A percentile compares a stretch with the other conserved stretches of the same genome.
Evolutionary conservation across 2,329 filamentous ascomycete genomes (phyloP).

Genomic region (Fragosphaeria purpurea): DNA sequence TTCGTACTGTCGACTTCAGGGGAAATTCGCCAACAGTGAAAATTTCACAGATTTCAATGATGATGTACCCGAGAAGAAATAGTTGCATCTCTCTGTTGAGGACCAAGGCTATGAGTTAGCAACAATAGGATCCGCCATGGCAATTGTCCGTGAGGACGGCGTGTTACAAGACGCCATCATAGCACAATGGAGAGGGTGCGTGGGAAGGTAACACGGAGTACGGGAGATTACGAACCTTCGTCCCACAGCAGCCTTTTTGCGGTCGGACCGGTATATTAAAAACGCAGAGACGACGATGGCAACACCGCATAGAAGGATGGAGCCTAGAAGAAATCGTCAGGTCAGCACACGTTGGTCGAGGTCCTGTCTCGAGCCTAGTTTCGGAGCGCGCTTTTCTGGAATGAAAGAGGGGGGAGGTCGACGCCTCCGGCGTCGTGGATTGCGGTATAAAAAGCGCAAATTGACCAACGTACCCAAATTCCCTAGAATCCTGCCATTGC

Average conservation of each 20-base stretch:
- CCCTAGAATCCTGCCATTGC: constrained; percentile 54
- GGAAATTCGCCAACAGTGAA: constrained; percentile 91
- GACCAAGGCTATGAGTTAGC: too few species aligned
- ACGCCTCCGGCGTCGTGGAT: too few species aligned
- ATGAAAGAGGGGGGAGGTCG: too few species aligned
- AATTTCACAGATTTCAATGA: constrained; percentile 90
- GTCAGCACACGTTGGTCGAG: too few species aligned
- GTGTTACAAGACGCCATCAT: too few species aligned
- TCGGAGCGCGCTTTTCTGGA: too few species aligned
- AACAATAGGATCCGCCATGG: too few species aligned
- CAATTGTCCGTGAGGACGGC: too few species aligned
- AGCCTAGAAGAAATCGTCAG: constrained; percentile 45
- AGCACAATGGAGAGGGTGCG: background rate
- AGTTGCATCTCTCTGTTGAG: constrained; percentile 83
- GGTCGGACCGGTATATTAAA: constrained; percentile 71
- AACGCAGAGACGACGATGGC: constrained; percentile 60
- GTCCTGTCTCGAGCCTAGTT: too few species aligned
- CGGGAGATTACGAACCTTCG: constrained; percentile 54
- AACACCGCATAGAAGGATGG: constrained; percentile 70
- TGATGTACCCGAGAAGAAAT: constrained; percentile 75
- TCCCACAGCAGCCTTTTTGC: constrained; percentile 87
- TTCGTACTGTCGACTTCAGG: constrained; percentile 56
- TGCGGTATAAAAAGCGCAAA: too few species aligned
- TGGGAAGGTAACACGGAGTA: too few species aligned
- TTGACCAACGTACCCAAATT: constrained; percentile 59